Evolutionary conservation across 1,139 yeast genomes (phyloP).

Genomic region (Schizosaccharomyces versatilis): DNA sequence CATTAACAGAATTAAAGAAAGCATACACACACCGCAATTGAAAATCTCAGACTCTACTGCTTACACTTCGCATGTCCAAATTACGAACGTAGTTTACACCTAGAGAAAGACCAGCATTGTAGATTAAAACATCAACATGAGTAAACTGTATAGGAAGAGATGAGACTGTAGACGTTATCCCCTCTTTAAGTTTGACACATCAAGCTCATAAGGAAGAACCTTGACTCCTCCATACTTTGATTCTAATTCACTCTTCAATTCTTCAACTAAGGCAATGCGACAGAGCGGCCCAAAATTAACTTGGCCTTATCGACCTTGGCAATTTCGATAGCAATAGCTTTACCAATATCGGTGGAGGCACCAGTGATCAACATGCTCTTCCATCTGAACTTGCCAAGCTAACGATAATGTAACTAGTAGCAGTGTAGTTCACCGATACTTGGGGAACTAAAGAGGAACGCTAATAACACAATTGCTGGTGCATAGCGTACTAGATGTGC

Average conservation of each 20-base stretch:
- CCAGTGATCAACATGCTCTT: constrained; percentile 47
- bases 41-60: no score
- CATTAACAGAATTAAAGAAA: no score
- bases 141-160: constrained; percentile 22
- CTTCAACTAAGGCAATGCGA: constrained; percentile 35
- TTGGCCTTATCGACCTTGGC: constrained; percentile 42
- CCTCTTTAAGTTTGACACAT: constrained; percentile 33
- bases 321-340: constrained; percentile 54
- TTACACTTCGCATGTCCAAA: constrained; percentile 12
- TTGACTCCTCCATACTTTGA: constrained; percentile 25
- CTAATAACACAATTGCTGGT: no score
- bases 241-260: constrained; percentile 29
- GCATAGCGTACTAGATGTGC: no score
- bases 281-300: constrained; percentile 49
- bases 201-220: constrained; percentile 33
- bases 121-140: constrained; percentile 31
- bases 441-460: no score
- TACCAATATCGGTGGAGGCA: constrained; percentile 26
- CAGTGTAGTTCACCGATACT: no score
- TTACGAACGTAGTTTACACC: constrained; percentile 47
- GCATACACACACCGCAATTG: no score
- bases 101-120: constrained; percentile 66
- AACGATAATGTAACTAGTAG: not conserved
- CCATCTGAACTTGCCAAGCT: constrained; percentile 30
- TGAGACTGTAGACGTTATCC: constrained; percentile 32